A percentile compares a stretch with the other conserved stretches of the same genome.
phyloP scores from a whole-genome alignment of 805 yeast species.

The Kodamaea kakaduensis region DNA sequence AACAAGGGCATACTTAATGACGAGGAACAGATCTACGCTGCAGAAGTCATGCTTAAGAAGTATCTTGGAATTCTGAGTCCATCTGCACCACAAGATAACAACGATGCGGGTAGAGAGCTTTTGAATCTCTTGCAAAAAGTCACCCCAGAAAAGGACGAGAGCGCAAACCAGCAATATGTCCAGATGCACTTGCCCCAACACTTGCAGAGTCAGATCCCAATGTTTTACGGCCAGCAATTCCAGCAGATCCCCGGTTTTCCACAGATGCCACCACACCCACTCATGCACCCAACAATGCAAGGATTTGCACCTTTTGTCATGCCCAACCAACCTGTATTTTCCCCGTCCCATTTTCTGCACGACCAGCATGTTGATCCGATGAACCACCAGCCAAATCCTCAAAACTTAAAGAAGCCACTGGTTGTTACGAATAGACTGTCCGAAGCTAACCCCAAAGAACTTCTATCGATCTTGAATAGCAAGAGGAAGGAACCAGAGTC shows the following conservation, averaged over 20 bases:
- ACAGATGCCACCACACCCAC: conserved; percentile 7
- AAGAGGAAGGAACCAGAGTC: conserved; percentile 6
- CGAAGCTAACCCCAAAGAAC: conserved; percentile 37
- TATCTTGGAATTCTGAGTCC: conserved; percentile 52
- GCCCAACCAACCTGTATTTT: conserved; percentile 6
- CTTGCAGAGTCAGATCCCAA: conserved; percentile 24
- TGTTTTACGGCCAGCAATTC: conserved; percentile 14
- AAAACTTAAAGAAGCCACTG: conserved; percentile 35
- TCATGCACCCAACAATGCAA: conserved; percentile 5
- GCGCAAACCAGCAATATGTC: conserved; percentile 11
- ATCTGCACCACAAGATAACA: conserved; percentile 23
- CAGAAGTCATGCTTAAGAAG: conserved; percentile 61
- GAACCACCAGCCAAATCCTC: conserved; percentile 29
- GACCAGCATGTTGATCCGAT: conserved; percentile 9
- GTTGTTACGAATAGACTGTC: conserved; percentile 23
- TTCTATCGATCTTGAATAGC: conserved; percentile 40
- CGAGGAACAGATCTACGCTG: conserved; percentile 55
- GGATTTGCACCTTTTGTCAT: conserved; percentile 4
- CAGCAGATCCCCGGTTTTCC: conserved; percentile 8
- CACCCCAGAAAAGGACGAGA: conserved; percentile 7
- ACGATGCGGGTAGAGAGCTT: conserved; percentile 75
- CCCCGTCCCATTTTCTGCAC: conserved; percentile 4
- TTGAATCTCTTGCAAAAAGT: conserved; percentile 54
- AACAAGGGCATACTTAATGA: conserved; percentile 49
- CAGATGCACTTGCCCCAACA: conserved; percentile 33